A percentile compares a stretch with the other conserved stretches of the same genome.
These are phyloP conservation scores for Yarrowia sp. DNA, from an alignment of 805 yeast species.

Conservation along the genomic window DNA sequence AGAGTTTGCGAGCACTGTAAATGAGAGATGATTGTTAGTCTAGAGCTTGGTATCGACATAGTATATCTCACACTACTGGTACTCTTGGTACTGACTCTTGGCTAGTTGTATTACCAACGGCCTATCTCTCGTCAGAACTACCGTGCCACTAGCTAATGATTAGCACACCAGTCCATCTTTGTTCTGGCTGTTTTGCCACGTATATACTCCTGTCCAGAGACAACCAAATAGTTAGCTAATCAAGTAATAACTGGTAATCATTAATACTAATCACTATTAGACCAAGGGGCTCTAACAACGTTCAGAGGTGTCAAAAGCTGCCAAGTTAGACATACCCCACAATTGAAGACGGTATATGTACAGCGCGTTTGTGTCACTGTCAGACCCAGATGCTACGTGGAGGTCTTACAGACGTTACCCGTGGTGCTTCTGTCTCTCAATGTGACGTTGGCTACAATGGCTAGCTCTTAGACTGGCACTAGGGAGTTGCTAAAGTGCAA, in stretches of 20 bases:
- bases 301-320: not conserved
- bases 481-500: not conserved
- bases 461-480: not conserved
- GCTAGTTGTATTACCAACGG: no score
- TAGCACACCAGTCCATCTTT: no score
- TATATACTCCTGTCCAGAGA: not conserved
- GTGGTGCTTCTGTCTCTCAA: not conserved
- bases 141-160: no score
- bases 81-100: no score
- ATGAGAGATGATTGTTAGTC: no score
- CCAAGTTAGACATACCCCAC: not conserved
- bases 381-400: not conserved
- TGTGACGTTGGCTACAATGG: not conserved
- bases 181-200: no score
- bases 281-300: not conserved
- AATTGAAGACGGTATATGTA: not conserved
- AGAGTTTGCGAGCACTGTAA: no score
- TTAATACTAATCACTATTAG: conserved; percentile 12
- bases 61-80: no score
- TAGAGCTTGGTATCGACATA: no score
- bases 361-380: not conserved
- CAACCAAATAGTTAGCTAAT: not conserved
- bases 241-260: conserved; percentile 13
- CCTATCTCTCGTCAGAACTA: no score
- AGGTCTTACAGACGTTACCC: no score